These are phyloP conservation scores for Trypanosomatidae sp. DNA, from an alignment of 208 protist species.

Conservation along the genomic window DNA sequence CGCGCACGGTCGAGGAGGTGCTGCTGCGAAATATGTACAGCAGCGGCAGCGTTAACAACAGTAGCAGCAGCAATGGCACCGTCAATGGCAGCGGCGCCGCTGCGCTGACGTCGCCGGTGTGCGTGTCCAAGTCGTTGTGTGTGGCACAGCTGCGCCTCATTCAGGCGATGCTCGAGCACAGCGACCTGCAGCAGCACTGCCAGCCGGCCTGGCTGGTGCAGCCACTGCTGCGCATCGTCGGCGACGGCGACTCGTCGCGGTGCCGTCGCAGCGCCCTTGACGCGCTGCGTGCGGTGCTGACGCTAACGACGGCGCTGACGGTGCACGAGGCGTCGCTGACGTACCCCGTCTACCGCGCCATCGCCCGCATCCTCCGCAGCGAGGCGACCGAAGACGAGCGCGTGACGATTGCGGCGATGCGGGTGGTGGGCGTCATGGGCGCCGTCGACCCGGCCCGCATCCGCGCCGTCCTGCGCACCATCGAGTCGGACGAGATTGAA, in stretches of 20 bases:
- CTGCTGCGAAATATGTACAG: constrained; percentile 42
- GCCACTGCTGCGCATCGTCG: constrained; percentile 54
- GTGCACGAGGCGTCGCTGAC: constrained; percentile 26
- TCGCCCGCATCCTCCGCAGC: constrained; percentile 65
- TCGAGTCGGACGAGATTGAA: constrained; percentile 68
- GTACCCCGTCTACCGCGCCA: constrained; percentile 50
- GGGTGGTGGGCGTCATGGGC: constrained; percentile 67
- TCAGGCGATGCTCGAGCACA: constrained; percentile 57
- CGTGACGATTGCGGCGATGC: constrained; percentile 54
- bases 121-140: constrained; percentile 60
- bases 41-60: too few relatives aligned
- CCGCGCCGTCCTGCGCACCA: constrained; percentile 32
- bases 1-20: constrained; percentile 40
- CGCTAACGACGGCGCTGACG: constrained; percentile 56
- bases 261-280: constrained; percentile 55
- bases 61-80: too few relatives aligned
- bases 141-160: constrained; percentile 56
- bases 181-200: constrained; percentile 35
- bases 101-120: too few relatives aligned
- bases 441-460: constrained; percentile 73
- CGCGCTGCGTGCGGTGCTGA: constrained; percentile 61
- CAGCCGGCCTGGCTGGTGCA: constrained; percentile 29
- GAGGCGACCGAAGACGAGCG: constrained; percentile 60
- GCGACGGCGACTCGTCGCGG: constrained; percentile 49
- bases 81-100: too few relatives aligned